Evolutionary conservation across 179 eudicot species (phyloP), one percentile per base, ranked within the genome.

Genomic region (Silene vulgaris): DNA sequence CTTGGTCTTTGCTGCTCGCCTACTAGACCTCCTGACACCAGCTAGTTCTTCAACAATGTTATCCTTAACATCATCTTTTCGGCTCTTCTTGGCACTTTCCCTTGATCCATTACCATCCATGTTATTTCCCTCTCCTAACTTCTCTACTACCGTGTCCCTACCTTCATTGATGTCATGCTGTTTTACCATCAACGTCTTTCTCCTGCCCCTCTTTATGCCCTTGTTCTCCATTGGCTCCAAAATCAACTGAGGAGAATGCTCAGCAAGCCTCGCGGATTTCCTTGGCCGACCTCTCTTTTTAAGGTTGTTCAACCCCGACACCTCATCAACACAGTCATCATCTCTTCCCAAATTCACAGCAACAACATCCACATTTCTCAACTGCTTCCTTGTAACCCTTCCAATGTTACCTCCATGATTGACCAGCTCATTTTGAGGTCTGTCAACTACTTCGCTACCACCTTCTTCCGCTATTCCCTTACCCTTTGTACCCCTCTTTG

Each of bases 131-230:
- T 48, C 54, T 11, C 54, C 54, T 48, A 13, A 13, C 17, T 50
- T 50, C 57, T 50, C 57, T 17, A 50, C 57, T 50, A 50, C 57
- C 57, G 2, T 17, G 3, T 50, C 57, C 14, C 35, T 12, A 19
- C 40, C 73, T n/a, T 43, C 69, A 21, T 35, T 35, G 61, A 52
- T 40, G 29, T 63, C 72, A 35, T 54, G 56, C 26, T 26, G 32
- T 48, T 71, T 71, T 57, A 48, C 12, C 9, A 19, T 50, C 8
- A 19, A n/a, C 26, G 76, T n/a, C 12, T 16, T 67, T 64, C 56
- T 76, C 71, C 12, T 23, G 8, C 26, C 72, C 50, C 32, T 72
- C 77, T 67, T 76, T 30, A 74, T 74, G 74, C 64, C 74, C 71
- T 57, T 77, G 3, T 8, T 32, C 19, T 73, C 57, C 4, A 50